Base-by-base conservation (phyloP, 2,329 filamentous ascomycete species). In the Penicillium sp. region DNA sequence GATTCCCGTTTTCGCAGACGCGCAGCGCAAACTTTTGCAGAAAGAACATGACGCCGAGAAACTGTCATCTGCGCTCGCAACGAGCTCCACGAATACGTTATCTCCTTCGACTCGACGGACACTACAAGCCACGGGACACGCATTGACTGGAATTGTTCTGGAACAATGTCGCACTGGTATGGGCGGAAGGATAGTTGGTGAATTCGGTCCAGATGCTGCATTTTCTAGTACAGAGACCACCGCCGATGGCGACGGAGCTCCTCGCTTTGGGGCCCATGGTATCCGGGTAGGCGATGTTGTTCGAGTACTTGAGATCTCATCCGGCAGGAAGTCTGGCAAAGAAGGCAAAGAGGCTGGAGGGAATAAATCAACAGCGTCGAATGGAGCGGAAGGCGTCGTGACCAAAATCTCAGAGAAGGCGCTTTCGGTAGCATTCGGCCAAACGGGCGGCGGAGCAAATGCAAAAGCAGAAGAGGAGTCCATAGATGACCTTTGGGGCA, bases 171-270 rank as follows among this genome's bases (percentile, higher is more conserved):
- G 92, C 28, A 99, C 94, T 0, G 94, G 94, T 0, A 79, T 97
- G 38, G 94, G 92, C 16, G 94, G 94, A n/a, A 89, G 91, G 62
- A 91, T 90, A 0, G 88, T 99, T 1, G 77, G 97, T 3, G 92
- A 97, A 71, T 84, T 99, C 5, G 78, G 76, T 1, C 72, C 75
- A 1, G 93, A 97, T 66, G 75, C 83, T n/a, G 89, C 91, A 0
- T 82, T 87, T 1, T 79, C 82, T 3, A 35, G 12, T 16, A 72
- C 74, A 4, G 65, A 62, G 35, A 46, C 47, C 8, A 43, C 58
- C 52, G 11, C 59, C 55, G 63, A 80, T 14, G 61, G 67, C 0
- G 77, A 81, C 52, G 72, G 20, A 69, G 77, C 59, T 66, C 60
- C 62, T 74, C 45, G 68, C 21, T 61, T 79, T n/a, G 74, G 71